Base-by-base conservation (phyloP, 768 basidiomycete species). In the Daedaleopsis sinensis region DNA sequence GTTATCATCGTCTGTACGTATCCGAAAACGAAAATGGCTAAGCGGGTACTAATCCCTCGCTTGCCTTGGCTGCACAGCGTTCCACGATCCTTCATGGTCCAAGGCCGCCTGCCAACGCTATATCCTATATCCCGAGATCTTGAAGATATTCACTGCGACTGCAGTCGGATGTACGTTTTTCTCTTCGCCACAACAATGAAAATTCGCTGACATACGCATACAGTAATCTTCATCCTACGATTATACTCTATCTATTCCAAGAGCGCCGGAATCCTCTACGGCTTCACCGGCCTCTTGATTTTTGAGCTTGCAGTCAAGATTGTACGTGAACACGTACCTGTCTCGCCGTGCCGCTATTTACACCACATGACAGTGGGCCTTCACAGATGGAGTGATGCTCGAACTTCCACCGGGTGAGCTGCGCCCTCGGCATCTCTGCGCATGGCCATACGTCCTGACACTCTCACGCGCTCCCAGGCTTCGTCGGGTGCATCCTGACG, bases 141-240 rank as follows among this genome's bases (percentile, higher is more conserved):
- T 70, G 36, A 70, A 70, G 62, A 68, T 68, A 8, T 63, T 70
- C 55, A 68, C 66, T 27, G 57, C 63, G 1, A 56, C 57, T 35
- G 64, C 64, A 15, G 62, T 70, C 27, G 67, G 67, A 54, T 16
- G 69, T 70, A 32, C 57, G 67, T 63, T 42, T 42, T 3, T 18
- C 11, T 16, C 21, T 13, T 16, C 4, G 5, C 10, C 15, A 18
- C 12, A 42, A 1, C 1, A 55, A 36, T 15, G 16, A 49, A 27
- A 11, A 18, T 27, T 21, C 9, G 9, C 56, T 63, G 16, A 54
- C 37, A 23, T 24, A 27, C 51, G 13, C 47, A 21, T 35, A 19
- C 59, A 70, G 69, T 63, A 19, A 70, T 70, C 36, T 70, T 70
- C 53, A 68, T 67, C 15, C 60, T 70, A 35, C 69, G 69, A 48